A percentile compares a stretch with the other conserved stretches of the same genome.
Conservation (phyloP, 2,329 filamentous ascomycete species). For the Davidsoniella eucalypti region DNA sequence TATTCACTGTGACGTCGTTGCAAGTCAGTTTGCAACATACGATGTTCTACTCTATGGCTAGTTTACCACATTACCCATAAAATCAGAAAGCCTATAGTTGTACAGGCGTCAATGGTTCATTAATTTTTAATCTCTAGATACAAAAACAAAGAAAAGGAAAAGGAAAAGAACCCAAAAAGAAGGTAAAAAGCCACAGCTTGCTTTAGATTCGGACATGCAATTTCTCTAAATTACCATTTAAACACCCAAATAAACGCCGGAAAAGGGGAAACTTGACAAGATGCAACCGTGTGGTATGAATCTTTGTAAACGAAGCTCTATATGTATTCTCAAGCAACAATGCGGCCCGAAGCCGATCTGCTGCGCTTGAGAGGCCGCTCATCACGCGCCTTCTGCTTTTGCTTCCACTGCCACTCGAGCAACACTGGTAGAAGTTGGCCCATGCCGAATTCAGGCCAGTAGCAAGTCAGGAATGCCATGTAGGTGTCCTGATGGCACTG, state of each 20-base stretch:
- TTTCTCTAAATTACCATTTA: neutral
- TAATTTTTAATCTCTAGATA: too few relatives aligned
- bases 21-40: too few relatives aligned
- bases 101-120: too few relatives aligned
- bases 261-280: neutral
- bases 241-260: neutral
- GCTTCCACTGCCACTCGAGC: constrained; percentile 68
- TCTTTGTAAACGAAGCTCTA: neutral
- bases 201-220: too few relatives aligned
- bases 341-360: constrained; percentile 13
- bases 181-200: too few relatives aligned
- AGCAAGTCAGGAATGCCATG: constrained; percentile 76
- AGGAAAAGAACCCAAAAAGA: too few relatives aligned
- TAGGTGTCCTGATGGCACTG: constrained; percentile 88
- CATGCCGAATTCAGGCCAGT: constrained; percentile 93
- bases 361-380: constrained; percentile 24
- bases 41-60: too few relatives aligned
- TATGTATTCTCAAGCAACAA: constrained; percentile 5
- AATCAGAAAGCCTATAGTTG: too few relatives aligned
- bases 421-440: constrained; percentile 87
- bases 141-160: too few relatives aligned
- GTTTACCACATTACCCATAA: too few relatives aligned
- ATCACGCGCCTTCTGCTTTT: constrained; percentile 40
- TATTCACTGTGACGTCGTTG: too few relatives aligned
- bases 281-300: neutral